Percentiles rank a stretch among this genome's conserved stretches.
These are phyloP conservation scores for Salix udensis DNA, from an alignment of 345 rosid genomes.

Conservation along the genomic window DNA sequence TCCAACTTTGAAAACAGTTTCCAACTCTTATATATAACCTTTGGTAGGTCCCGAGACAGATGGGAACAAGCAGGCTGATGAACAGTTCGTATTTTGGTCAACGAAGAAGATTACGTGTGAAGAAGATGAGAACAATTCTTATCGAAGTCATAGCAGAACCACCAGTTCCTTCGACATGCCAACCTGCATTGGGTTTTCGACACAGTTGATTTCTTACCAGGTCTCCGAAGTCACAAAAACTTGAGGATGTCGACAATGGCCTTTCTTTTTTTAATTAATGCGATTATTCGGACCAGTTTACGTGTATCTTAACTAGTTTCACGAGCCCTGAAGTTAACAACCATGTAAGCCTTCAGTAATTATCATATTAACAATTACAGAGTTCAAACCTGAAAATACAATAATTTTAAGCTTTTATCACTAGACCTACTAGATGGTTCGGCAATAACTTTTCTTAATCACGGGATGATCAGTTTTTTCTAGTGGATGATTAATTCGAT, in stretches of 20 bases:
- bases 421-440: too few relatives aligned
- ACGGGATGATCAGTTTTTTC: not conserved
- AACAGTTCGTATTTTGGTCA: not conserved
- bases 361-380: too few relatives aligned
- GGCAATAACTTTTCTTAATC: not conserved
- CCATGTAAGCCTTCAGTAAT: too few relatives aligned
- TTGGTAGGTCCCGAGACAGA: not conserved
- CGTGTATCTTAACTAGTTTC: too few relatives aligned
- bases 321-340: too few relatives aligned
- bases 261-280: not conserved
- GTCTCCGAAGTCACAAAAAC: not conserved
- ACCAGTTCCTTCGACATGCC: not conserved
- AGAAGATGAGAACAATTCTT: not conserved
- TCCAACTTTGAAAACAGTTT: too few relatives aligned
- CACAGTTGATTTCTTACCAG: not conserved
- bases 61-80: not conserved
- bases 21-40: too few relatives aligned
- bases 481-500: too few relatives aligned
- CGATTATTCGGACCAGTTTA: accelerated
- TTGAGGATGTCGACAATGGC: not conserved
- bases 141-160: not conserved
- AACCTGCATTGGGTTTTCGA: not conserved
- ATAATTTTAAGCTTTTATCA: too few relatives aligned
- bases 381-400: too few relatives aligned
- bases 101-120: too few relatives aligned